A percentile compares a stretch with the other conserved stretches of the same genome.
phyloP scores from a whole-genome alignment of 2,329 filamentous ascomycete species.

The Corniculantispora saksenae region DNA sequence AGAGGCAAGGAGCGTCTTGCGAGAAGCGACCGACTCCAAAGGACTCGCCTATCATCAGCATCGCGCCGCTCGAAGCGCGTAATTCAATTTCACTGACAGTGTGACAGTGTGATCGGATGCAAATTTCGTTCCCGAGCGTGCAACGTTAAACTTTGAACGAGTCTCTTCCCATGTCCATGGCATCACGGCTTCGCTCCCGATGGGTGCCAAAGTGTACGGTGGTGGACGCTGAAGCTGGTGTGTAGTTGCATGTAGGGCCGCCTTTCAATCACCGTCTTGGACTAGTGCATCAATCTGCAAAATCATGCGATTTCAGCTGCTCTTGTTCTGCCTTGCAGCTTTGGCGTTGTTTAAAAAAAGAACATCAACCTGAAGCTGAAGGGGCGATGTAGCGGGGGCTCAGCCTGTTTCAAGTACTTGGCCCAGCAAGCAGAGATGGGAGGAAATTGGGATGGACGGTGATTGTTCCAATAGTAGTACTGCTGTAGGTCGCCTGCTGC shows the following conservation, averaged over 20 bases:
- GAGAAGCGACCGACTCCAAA: no score
- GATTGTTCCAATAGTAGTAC: no score
- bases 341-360: constrained; percentile 6
- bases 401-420: constrained; percentile 3
- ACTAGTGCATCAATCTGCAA: background rate
- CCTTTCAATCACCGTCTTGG: no score
- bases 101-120: background rate
- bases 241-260: no score
- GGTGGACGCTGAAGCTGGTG: no score
- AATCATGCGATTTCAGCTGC: background rate
- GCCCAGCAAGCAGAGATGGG: background rate
- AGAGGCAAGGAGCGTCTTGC: no score
- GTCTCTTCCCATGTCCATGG: no score
- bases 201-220: no score
- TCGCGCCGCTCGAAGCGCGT: background rate
- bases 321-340: background rate
- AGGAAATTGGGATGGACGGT: no score
- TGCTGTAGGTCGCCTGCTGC: no score
- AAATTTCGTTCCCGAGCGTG: background rate
- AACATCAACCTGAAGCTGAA: constrained; percentile 11
- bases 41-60: background rate
- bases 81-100: background rate
- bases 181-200: no score
- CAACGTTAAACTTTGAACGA: background rate
- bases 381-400: background rate